Evolutionary conservation across 345 rosid genomes (phyloP).

Genomic region (Rubroshorea leprosula): DNA sequence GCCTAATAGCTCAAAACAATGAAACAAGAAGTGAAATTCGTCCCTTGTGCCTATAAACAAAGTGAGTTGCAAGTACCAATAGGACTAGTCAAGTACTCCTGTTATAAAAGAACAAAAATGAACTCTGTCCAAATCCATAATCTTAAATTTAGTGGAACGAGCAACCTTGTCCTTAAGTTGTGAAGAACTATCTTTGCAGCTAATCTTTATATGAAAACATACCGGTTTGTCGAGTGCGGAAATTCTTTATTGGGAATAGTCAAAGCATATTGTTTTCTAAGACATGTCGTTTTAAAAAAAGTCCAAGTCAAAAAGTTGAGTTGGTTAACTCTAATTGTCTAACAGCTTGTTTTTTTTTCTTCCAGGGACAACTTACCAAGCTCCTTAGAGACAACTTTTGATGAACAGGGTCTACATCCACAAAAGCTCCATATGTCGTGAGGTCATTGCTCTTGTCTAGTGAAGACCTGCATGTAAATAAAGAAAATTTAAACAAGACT

Average conservation of each 20-base stretch:
- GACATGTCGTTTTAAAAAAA: too few species aligned
- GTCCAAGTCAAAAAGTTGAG: too few species aligned
- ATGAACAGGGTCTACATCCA: conserved; percentile 42
- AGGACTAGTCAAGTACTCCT: too few species aligned
- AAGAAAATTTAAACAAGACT: neutral
- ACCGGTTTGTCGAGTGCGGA: too few species aligned
- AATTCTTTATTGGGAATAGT: too few species aligned
- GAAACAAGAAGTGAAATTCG: neutral
- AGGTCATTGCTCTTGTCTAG: conserved; percentile 27
- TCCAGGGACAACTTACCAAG: conserved; percentile 39
- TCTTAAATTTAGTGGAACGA: neutral
- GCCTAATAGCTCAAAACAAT: neutral
- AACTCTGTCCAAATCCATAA: neutral
- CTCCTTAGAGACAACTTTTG: conserved; percentile 47
- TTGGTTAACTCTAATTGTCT: too few species aligned
- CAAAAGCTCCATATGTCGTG: conserved; percentile 56
- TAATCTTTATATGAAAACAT: too few species aligned
- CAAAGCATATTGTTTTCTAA: too few species aligned
- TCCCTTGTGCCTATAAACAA: too few species aligned
- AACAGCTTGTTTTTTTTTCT: too few species aligned
- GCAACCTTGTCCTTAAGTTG: neutral
- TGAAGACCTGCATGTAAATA: conserved; percentile 32
- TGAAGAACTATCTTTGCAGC: neutral
- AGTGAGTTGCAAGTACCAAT: too few species aligned
- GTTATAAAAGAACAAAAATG: too few species aligned